Evolutionary conservation across 495 filamentous ascomycete genomes (phyloP).

Genomic region (Penicillium bovifimosum): DNA sequence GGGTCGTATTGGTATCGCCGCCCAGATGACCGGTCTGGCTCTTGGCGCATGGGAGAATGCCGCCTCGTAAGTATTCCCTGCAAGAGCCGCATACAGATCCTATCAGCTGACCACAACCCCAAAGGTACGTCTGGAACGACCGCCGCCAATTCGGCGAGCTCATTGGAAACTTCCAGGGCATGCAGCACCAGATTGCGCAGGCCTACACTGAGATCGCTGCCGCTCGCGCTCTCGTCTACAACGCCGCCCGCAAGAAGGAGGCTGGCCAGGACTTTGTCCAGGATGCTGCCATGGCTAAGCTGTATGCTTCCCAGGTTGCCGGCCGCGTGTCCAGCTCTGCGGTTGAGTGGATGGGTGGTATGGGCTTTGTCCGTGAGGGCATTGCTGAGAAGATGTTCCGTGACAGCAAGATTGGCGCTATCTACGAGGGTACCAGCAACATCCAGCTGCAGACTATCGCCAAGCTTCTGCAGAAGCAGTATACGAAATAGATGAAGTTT

Average conservation of each 20-base stretch:
- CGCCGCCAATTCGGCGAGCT: slow-evolving; percentile 92
- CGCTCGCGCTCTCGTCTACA: slow-evolving; percentile 88
- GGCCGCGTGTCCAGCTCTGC: slow-evolving; percentile 79
- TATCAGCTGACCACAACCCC: not conserved
- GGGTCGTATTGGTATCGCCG: slow-evolving; percentile 94
- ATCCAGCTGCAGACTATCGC: slow-evolving; percentile 90
- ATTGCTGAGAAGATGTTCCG: slow-evolving; percentile 97
- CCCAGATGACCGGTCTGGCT: slow-evolving; percentile 97
- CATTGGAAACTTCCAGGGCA: slow-evolving; percentile 94
- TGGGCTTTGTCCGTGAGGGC: slow-evolving; percentile 94
- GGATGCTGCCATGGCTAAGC: slow-evolving; percentile 98
- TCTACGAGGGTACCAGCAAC: slow-evolving; percentile 92
- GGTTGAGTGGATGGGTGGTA: slow-evolving; percentile 98
- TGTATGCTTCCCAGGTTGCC: slow-evolving; percentile 90
- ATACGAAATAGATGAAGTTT: slow-evolving; percentile 45
- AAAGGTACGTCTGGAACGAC: slow-evolving; percentile 89
- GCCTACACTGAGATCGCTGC: slow-evolving; percentile 90
- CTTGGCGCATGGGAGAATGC: slow-evolving; percentile 96
- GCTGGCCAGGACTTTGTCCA: slow-evolving; percentile 89
- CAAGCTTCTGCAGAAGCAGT: slow-evolving; percentile 86
- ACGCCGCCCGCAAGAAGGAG: slow-evolving; percentile 97
- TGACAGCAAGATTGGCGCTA: slow-evolving; percentile 97
- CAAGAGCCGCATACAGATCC: not conserved
- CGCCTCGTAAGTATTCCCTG: slow-evolving; percentile 53
- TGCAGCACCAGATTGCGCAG: slow-evolving; percentile 98